These are phyloP conservation scores for Talaromyces ruber DNA, from an alignment of 495 filamentous ascomycete genomes.

Conservation along the genomic window DNA sequence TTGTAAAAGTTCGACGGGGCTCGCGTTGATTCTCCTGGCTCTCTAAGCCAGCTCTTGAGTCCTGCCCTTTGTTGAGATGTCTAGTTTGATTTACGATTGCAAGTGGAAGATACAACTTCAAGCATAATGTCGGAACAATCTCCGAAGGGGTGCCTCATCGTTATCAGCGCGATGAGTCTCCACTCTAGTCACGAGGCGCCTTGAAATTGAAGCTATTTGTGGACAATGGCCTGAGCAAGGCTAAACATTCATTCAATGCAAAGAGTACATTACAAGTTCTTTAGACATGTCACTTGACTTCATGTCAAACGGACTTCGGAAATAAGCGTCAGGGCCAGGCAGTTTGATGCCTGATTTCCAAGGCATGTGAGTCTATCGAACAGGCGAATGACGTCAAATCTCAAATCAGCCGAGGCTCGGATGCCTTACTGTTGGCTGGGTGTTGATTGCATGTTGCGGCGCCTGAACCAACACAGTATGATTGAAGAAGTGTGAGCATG, in stretches of 20 bases:
- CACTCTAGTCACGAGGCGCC: background rate
- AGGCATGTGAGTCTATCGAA: background rate
- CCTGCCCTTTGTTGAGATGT: too few relatives aligned
- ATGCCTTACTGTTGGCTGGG: background rate
- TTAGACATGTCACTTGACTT: background rate
- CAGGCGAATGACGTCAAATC: background rate
- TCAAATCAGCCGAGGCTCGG: background rate
- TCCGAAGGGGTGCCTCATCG: background rate
- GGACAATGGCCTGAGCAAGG: background rate
- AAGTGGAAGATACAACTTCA: background rate
- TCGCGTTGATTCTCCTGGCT: too few relatives aligned
- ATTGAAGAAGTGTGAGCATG: background rate
- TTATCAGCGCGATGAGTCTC: background rate
- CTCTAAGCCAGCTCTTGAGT: too few relatives aligned
- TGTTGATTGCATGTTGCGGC: too few relatives aligned
- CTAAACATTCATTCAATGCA: too few relatives aligned
- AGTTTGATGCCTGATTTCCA: too few relatives aligned
- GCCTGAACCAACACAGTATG: background rate
- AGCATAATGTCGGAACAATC: background rate
- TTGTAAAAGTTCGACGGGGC: background rate
- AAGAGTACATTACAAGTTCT: background rate
- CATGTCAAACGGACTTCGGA: background rate
- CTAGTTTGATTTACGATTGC: too few relatives aligned
- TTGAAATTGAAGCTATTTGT: background rate
- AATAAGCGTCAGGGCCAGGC: background rate